Evolutionary conservation across 345 rosid species (phyloP), one percentile per base, ranked within the genome.

Genomic region (Sisymbrium altissimum): DNA sequence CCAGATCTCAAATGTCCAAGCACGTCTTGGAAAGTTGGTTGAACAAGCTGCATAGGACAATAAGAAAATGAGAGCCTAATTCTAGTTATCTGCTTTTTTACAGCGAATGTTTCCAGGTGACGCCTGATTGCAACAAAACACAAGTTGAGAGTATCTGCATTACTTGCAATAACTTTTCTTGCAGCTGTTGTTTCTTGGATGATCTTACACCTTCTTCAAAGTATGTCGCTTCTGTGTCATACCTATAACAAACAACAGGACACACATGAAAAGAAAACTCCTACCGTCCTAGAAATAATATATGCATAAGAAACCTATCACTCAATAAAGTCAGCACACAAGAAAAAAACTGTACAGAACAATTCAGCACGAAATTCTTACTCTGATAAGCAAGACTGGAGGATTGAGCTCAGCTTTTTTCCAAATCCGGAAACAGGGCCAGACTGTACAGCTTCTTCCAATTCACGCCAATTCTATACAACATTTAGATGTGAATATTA

Each of bases 191-290:
- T 64, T 87, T 74, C 83, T 96, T 96, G 48, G 95, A 77, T 21
- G 90, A 79, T 86, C 98, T 86, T 75, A 96, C 99, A 82, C 90
- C 79, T 81, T 92, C 98, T 7, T 96, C 98, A 83, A 96, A 96
- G 81, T 89, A 96, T 54, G 81, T 72, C 41, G 92, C 97, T 80
- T 96, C 97, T 13, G 73, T 78, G 57, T 90, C 97, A 75, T 96
- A 96, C 83, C 99, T 96, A 60, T 41, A 72, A 72, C 0, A 65
- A 64, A 35, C 45, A 66, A 23, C 48, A 71, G 58, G 19, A 72
- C 54, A 66, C 18, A 9, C 64, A 4, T 78, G 35, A 71, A 50
- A 71, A 41, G 25, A 62, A 35, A 66, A 50, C 41, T 63, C 58
- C 44, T 38, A 76, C 46, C 46, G 38, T 49, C 32, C 17, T 65